Base-by-base conservation (phyloP, 225 moss, liverwort and hornwort genomes). In the Antitrichia curtipendula region DNA sequence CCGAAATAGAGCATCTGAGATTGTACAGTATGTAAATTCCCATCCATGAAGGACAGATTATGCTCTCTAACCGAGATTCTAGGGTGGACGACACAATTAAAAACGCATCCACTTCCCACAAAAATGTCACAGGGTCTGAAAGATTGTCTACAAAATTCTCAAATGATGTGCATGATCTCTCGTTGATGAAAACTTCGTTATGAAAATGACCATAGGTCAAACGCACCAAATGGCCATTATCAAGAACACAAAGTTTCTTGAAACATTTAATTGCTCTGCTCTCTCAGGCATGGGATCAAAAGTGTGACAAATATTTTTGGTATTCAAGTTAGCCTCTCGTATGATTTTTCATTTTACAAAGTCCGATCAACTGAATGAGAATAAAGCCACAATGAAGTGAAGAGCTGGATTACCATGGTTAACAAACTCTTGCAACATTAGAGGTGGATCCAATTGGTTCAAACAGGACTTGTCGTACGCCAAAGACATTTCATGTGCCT, bases 401-500 rank as follows among this genome's bases (percentile, higher is more conserved):
- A 45, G 25, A 66, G 61, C 8, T 83, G 27, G 49, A 58, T 75
- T 87, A 94, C 94, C 92, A 72, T 94, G 94, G 83, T 94, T 94
- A 31, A 94, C 92, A 63, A 94, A 94, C 79, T 94, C 94, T 90
- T 94, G 94, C 80, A 94, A 40, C 86, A 94, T 90, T 45, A 94
- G 87, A 61, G 94, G 94, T 83, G 94, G 91, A 82, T 91, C 90
- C 85, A 94, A 58, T 34, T 88, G 89, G 47, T 85, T 84, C 82
- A 94, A 87, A 78, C 94, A 91, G n/a, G 87, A 90, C 57, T 88
- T 89, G 60, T 94, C 94, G 75, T 94, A 94, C n/a, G 92, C 94
- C 88, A 94, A 74, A 80, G 92, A 94, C 94, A 94, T 94, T 63
- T 91, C 91, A 81, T 94, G 94, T 54, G 94, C 91, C 90, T 92